Base-by-base conservation (phyloP, 306 rosid genomes). In the Vigna trinervia region DNA sequence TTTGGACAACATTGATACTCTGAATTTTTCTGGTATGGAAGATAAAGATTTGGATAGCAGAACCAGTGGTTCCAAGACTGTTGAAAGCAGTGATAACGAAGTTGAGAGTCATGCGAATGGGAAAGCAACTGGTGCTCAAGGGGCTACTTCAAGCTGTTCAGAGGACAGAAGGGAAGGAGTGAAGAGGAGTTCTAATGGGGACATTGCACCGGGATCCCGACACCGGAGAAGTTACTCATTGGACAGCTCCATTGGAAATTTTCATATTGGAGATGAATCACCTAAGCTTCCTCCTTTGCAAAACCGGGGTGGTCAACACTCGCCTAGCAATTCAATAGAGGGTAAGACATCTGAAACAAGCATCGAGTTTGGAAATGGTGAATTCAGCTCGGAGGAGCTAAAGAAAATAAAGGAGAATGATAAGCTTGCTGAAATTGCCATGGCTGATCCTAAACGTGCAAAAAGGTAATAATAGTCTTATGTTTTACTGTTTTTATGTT, bases 401-500 rank as follows among this genome's bases (percentile, higher is more conserved):
- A 89, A 79, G 74, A 93, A 93, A 84, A 93, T 93, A 45, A 89
- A 79, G 89, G 94, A 85, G 74, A 89, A 62, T 77, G 96, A 84
- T 6, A 93, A 93, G 63, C 97, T 93, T 65, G 77, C 96, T 34
- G 94, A 89, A 85, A 89, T 93, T 67, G 97, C 97, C 36, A 22
- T 71, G 57, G 61, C 94, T n/a, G 97, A 93, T 82, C 97, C 97
- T 71, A 93, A 89, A 80, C 97, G 97, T 59, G 96, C 91, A 36
- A 93, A 90, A 83, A 89, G 97, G 97, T 90, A 36, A 56, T 67
- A 15, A 19, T 70, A 72, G n/a, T 50, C 1, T 19, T 46, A 15
- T 76, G 43, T 11, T 73, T 15, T n/a, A 57, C 46, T 15, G 15
- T 41, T 17, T 66, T 39, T 47, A 4, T 22, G 13, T 32, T 23